Evolutionary conservation across 495 filamentous ascomycete species (phyloP).

Genomic region (Trichocladium uniseriatum): DNA sequence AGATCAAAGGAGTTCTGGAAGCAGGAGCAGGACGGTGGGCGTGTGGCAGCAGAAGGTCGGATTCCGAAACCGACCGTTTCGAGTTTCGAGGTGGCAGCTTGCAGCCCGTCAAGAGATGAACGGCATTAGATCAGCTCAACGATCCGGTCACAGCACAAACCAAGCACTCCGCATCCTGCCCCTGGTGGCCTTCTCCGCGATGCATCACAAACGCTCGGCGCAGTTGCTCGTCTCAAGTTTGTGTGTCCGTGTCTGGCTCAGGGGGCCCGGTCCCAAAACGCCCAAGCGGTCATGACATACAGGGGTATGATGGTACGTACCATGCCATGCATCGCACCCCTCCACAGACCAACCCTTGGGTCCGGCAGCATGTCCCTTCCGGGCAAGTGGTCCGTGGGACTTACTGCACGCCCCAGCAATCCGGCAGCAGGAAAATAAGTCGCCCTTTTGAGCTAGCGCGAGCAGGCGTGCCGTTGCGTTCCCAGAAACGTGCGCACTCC

Average conservation of each 20-base stretch:
- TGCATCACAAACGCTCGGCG: conserved; percentile 27
- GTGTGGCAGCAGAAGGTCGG: neutral
- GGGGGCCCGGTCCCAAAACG: conserved; percentile 25
- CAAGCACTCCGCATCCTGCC: conserved; percentile 17
- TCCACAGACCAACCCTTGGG: conserved; percentile 21
- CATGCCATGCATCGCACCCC: neutral
- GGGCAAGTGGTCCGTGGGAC: conserved; percentile 19
- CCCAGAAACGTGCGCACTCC: conserved; percentile 15
- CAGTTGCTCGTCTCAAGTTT: conserved; percentile 42
- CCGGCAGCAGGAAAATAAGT: conserved; percentile 15
- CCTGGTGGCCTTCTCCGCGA: conserved; percentile 26
- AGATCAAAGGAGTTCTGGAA: conserved; percentile 21
- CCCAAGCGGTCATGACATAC: conserved; percentile 23
- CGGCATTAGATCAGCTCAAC: conserved; percentile 42
- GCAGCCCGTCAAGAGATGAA: conserved; percentile 21
- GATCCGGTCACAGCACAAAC: conserved; percentile 42
- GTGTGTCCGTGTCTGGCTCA: conserved; percentile 17
- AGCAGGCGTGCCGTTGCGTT: conserved; percentile 5
- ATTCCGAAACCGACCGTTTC: conserved; percentile 13
- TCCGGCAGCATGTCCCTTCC: conserved; percentile 24
- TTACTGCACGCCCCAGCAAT: conserved; percentile 18
- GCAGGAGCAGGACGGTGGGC: no score
- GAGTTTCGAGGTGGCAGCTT: conserved; percentile 19
- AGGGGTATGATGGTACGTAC: conserved; percentile 15
- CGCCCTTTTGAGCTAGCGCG: conserved; percentile 14